Percentiles rank a stretch among this genome's conserved stretches.
These are phyloP conservation scores for Symbiodinium natans DNA, from an alignment of 73 alveolate genomes.

Conservation along the genomic window DNA sequence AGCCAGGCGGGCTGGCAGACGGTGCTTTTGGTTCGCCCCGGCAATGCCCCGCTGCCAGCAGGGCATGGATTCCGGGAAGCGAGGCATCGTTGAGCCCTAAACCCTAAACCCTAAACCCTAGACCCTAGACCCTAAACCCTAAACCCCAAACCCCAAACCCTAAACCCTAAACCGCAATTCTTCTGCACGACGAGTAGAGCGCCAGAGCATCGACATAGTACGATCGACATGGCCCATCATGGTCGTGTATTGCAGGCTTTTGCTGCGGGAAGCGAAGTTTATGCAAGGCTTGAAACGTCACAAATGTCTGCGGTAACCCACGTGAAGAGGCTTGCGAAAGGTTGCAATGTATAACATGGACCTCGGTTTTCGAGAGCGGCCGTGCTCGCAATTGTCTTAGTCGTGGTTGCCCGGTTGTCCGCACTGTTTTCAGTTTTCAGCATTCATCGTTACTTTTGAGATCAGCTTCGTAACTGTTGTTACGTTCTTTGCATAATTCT, in stretches of 20 bases:
- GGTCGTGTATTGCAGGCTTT: background rate
- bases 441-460: background rate
- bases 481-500: background rate
- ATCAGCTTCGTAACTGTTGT: background rate
- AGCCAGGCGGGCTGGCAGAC: slow-evolving; percentile 89
- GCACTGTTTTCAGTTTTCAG: background rate
- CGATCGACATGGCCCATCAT: background rate
- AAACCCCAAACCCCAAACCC: no score
- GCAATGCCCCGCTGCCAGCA: slow-evolving; percentile 92
- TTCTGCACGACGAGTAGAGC: slow-evolving; percentile 14
- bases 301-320: background rate
- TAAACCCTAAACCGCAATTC: no score
- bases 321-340: background rate
- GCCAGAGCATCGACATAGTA: background rate
- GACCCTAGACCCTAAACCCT: no score
- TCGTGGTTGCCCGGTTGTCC: background rate
- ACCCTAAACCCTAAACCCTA: no score
- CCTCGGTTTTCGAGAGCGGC: background rate
- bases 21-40: slow-evolving; percentile 61
- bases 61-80: slow-evolving; percentile 72
- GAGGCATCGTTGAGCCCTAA: background rate
- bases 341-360: background rate
- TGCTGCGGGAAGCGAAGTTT: background rate
- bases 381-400: background rate
- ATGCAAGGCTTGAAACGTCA: background rate